These are phyloP conservation scores for Paramecium primaurelia DNA, from an alignment of 73 alveolate species.

Conservation along the genomic window DNA sequence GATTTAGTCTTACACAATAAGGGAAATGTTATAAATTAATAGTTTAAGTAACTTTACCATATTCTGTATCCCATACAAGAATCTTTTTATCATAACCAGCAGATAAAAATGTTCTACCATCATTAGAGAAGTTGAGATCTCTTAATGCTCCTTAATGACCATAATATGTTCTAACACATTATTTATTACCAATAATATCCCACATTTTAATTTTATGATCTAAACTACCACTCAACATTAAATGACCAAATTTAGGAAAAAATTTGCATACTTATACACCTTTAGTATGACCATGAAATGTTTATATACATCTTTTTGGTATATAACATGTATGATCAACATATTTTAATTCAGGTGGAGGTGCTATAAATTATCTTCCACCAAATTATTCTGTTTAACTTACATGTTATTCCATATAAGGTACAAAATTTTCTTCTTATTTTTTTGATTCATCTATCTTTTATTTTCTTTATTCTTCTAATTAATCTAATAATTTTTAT, in stretches of 20 bases:
- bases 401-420: conserved; percentile 47
- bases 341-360: conserved; percentile 90
- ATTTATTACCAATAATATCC: conserved; percentile 94
- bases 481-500: conserved; percentile 64
- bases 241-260: conserved; percentile 96
- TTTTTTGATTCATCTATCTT: conserved; percentile 46
- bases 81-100: conserved; percentile 93
- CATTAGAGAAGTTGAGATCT: conserved; percentile 89
- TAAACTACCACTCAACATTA: conserved; percentile 84
- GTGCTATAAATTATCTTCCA: conserved; percentile 87
- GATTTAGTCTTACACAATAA: conserved; percentile 86
- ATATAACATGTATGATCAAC: conserved; percentile 91
- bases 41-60: conserved; percentile 92
- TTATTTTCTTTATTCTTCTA: conserved; percentile 71
- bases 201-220: conserved; percentile 94
- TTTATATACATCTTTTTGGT: conserved; percentile 93
- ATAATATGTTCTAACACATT: conserved; percentile 91
- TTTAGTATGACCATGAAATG: conserved; percentile 92
- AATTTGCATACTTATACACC: conserved; percentile 89
- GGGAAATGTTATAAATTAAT: conserved; percentile 88
- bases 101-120: conserved; percentile 90
- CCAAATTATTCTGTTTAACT: conserved; percentile 61
- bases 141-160: conserved; percentile 98
- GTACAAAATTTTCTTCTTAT: conserved; percentile 26
- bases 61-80: conserved; percentile 97